Evolutionary conservation across 1,284 basidiomycete species (phyloP).

Genomic region (Taiwanofungus camphoratus): DNA sequence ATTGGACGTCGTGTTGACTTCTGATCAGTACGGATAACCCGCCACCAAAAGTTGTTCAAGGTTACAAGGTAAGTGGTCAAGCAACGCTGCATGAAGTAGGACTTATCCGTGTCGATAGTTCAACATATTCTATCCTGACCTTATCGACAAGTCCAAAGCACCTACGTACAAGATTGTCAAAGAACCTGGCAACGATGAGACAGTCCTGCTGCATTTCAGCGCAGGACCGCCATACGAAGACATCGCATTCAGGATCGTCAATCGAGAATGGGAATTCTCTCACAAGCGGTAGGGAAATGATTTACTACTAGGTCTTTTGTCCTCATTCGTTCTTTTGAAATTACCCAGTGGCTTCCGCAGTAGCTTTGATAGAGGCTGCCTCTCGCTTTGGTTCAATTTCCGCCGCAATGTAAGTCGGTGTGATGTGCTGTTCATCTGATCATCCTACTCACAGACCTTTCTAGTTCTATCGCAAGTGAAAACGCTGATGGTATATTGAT

Average conservation of each 20-base stretch:
- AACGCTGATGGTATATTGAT: too few relatives aligned
- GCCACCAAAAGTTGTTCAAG: conserved; percentile 96
- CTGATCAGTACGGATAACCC: conserved; percentile 82
- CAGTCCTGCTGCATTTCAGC: conserved; percentile 88
- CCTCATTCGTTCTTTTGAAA: conserved; percentile 9
- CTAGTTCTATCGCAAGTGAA: too few relatives aligned
- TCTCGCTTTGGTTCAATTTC: conserved; percentile 86
- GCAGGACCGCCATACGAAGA: conserved; percentile 99
- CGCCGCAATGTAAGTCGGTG: conserved; percentile 79
- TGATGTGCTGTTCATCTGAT: too few relatives aligned
- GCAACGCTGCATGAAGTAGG: too few relatives aligned
- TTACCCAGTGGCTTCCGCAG: conserved; percentile 69
- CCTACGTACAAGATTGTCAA: conserved; percentile 93
- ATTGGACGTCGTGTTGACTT: conserved; percentile 9
- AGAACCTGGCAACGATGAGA: conserved; percentile 91
- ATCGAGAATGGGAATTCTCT: conserved; percentile 97
- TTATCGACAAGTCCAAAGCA: conserved; percentile 95
- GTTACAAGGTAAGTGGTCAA: conserved; percentile 75
- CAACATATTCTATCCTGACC: conserved; percentile 93
- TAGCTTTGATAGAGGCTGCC: conserved; percentile 80
- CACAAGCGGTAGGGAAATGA: conserved; percentile 71
- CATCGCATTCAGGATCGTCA: conserved; percentile 97
- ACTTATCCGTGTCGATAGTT: conserved; percentile 42
- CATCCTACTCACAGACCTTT: too few relatives aligned
- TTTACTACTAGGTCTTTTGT: conserved; percentile 3